Base-by-base conservation (phyloP, 177 flowering plant genomes). In the Vitis hybrid region DNA sequence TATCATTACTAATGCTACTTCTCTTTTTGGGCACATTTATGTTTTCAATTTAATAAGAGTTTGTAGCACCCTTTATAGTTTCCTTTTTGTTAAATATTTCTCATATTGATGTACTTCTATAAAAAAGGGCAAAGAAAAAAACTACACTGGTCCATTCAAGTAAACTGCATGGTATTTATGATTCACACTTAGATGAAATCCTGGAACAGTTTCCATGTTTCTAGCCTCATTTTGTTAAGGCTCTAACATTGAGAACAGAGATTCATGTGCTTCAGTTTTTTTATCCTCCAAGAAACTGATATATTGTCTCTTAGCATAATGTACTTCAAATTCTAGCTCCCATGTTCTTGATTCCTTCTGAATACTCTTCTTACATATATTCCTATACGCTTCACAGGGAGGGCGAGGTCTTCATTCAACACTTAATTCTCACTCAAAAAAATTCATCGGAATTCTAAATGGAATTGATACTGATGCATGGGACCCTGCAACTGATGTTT, bases 401-500 rank as follows among this genome's bases (percentile, higher is more conserved):
- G 99, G 99, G 71, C 71, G 50, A 59, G 99, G 98, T 50, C 94
- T 95, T 26, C 90, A 90, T 78, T 68, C 84, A 72, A 90, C 96
- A 39, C 78, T 95, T 64, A 84, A 86, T 71, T 70, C 85, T 67
- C 90, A 93, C 76, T 83, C 98, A 7, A 93, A 79, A 75, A 95
- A 95, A 77, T 95, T 95, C 72, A 68, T 86, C 49, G 99, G 99
- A 65, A 84, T 95, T 75, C 87, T 93, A 11, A 95, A 95, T 86
- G 99, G 99, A 60, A 93, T 95, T 67, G 99, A 95, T 72, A 79
- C 90, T 51, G 98, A 90, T 81, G 76, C 86, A 66, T 95, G 99
- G 99, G 87, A 95, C 75, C 99, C 99, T 68, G 84, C 89, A 4
- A 80, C 89, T 54, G 98, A 93, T 82, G 50, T 78, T 60, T 82